Conservation (phyloP, 345 rosid species). For the Hevea brasiliensis region DNA sequence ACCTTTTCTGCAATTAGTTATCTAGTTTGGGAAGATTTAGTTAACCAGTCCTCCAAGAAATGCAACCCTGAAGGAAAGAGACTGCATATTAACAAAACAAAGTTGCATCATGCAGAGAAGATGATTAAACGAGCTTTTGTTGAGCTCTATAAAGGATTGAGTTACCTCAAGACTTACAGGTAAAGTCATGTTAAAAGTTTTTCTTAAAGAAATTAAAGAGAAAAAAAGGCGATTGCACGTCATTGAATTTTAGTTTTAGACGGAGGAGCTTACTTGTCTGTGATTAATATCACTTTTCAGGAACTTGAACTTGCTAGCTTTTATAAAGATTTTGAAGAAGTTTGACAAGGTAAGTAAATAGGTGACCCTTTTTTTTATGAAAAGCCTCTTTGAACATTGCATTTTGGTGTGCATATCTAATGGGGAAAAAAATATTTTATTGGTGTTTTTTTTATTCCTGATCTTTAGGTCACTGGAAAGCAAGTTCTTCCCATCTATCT, state of each 20-base stretch:
- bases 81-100: constrained; percentile 72
- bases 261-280: not conserved
- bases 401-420: constrained; percentile 4
- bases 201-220: not conserved
- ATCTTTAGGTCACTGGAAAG: constrained; percentile 69
- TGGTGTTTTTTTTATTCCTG: constrained; percentile 3
- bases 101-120: constrained; percentile 82
- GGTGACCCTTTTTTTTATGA: not conserved
- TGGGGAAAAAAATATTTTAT: not conserved
- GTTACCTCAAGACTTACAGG: constrained; percentile 91
- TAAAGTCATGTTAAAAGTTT: constrained; percentile 6
- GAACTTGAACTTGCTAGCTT: constrained; percentile 96
- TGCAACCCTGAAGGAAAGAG: constrained; percentile 51
- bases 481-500: constrained; percentile 87
- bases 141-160: constrained; percentile 87
- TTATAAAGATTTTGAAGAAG: constrained; percentile 89
- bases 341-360: constrained; percentile 70
- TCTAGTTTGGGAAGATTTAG: constrained; percentile 68
- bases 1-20: constrained; percentile 82
- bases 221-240: too few species aligned
- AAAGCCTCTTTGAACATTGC: not conserved
- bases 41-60: constrained; percentile 67
- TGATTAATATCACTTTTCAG: constrained; percentile 39
- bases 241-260: not conserved
- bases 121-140: constrained; percentile 80